Evolutionary conservation across 2,329 filamentous ascomycete genomes (phyloP), one percentile per base, ranked within the genome.

Genomic region (Clarireedia monteithiana): DNA sequence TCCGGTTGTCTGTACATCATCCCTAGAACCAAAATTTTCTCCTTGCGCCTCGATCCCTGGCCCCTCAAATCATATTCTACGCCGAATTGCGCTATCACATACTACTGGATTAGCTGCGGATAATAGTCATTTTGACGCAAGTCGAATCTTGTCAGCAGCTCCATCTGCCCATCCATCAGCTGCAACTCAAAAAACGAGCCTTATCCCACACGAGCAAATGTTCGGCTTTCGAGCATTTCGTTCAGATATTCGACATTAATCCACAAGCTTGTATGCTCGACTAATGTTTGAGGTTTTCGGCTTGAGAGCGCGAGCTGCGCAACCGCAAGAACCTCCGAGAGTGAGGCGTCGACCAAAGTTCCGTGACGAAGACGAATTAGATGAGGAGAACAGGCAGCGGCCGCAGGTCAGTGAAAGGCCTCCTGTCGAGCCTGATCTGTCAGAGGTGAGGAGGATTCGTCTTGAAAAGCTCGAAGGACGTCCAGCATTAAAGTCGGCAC

Each of bases 391-490:
- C 49, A 34, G 24, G 34, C 48, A 46, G 7, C 39, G 39, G 12
- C 39, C 51, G 57, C 58, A 56, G 60, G 59, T 58, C 56, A 58
- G 58, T 48, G 60, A 34, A 54, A n/a, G 50, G 58, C 62, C 46
- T 59, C 59, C 47, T 24, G 57, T 56, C 17, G 61, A 66, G 30
- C 58, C 54, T 20, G 62, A 63, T 42, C 44, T 58, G 44, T 59
- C 58, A 46, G 60, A 65, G 34, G 36, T 62, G 46, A 61, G 64
- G 38, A 66, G 65, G 56, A 55, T 49, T 23, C 61, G 63, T 56
- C 36, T 67, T 60, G 61, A 68, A 63, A 67, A 60, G 58, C 61
- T 63, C 55, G 64, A 64, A 45, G 53, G 57, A n/a, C 46, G 57
- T 53, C 49, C 57, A 20, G 51, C 50, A 51, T 50, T 20, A 45